Conservation (phyloP, 148 eudicot species). For the Linanthus parryae region DNA sequence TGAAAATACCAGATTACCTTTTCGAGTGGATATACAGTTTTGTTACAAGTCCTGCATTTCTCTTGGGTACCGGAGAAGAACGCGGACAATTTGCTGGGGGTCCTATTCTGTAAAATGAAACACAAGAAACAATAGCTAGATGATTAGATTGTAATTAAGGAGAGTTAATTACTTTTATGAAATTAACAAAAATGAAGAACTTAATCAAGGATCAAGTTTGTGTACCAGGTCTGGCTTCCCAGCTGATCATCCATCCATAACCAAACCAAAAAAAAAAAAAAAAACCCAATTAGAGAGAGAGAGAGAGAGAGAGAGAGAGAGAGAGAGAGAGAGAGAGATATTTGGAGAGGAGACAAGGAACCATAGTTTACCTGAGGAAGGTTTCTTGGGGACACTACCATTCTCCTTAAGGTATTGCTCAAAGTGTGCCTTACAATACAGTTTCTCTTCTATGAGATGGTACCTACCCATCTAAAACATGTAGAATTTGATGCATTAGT, state of each 20-base stretch:
- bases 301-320: neutral
- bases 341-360: slow-evolving; percentile 43
- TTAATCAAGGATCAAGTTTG: neutral
- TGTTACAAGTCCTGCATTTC: slow-evolving; percentile 68
- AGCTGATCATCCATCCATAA: slow-evolving; percentile 23
- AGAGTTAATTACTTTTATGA: neutral
- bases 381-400: slow-evolving; percentile 29
- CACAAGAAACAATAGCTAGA: neutral
- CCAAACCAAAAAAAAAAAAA: neutral
- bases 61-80: slow-evolving; percentile 90
- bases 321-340: slow-evolving; percentile 13
- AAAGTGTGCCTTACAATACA: slow-evolving; percentile 84
- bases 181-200: neutral
- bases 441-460: slow-evolving; percentile 43
- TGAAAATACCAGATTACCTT: slow-evolving; percentile 34
- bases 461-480: slow-evolving; percentile 50
- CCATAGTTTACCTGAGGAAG: too few species aligned
- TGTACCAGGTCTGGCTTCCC: slow-evolving; percentile 38
- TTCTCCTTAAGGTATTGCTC: slow-evolving; percentile 64
- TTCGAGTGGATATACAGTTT: slow-evolving; percentile 84
- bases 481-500: neutral
- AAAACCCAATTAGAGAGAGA: slow-evolving; percentile 16
- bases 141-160: neutral
- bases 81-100: slow-evolving; percentile 55
- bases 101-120: slow-evolving; percentile 26